A percentile compares a stretch with the other conserved stretches of the same genome.
These are phyloP conservation scores for Ensete ventricosum DNA, from an alignment of 176 grass and related monocot species.

Conservation along the genomic window DNA sequence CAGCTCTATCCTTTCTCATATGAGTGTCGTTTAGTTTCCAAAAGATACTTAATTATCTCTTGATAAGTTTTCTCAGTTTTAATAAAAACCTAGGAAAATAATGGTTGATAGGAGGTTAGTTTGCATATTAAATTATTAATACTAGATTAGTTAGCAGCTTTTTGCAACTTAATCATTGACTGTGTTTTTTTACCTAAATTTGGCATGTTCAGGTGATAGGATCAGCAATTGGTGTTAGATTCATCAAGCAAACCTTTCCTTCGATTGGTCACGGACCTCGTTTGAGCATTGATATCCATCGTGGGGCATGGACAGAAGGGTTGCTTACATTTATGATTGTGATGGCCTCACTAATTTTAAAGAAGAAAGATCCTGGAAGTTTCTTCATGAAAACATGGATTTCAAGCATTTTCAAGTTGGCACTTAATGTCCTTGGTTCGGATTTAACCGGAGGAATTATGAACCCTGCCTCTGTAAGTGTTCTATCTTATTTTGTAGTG, in stretches of 20 bases:
- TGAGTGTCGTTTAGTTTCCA: too few relatives aligned
- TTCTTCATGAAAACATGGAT: constrained; percentile 99
- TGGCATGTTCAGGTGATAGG: constrained; percentile 53
- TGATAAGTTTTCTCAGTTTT: neutral
- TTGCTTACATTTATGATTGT: constrained; percentile 78
- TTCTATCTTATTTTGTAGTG: neutral
- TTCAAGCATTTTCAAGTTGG: constrained; percentile 68
- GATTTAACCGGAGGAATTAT: constrained; percentile 94
- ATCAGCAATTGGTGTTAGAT: constrained; percentile 44
- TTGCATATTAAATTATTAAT: neutral
- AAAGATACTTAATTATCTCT: neutral
- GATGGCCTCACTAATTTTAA: constrained; percentile 62
- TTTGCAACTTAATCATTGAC: neutral
- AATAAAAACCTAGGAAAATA: neutral
- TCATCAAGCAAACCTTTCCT: constrained; percentile 54
- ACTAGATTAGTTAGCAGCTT: neutral
- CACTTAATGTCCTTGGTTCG: constrained; percentile 85
- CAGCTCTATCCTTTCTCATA: too few relatives aligned
- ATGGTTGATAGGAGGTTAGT: neutral
- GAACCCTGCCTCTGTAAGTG: constrained; percentile 95
- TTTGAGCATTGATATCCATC: constrained; percentile 53
- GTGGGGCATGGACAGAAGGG: constrained; percentile 74
- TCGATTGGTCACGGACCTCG: constrained; percentile 65
- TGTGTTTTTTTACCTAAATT: neutral
- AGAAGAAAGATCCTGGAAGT: constrained; percentile 65